Evolutionary conservation across 2,329 filamentous ascomycete species (phyloP).

Genomic region (Alternaria arbusti): DNA sequence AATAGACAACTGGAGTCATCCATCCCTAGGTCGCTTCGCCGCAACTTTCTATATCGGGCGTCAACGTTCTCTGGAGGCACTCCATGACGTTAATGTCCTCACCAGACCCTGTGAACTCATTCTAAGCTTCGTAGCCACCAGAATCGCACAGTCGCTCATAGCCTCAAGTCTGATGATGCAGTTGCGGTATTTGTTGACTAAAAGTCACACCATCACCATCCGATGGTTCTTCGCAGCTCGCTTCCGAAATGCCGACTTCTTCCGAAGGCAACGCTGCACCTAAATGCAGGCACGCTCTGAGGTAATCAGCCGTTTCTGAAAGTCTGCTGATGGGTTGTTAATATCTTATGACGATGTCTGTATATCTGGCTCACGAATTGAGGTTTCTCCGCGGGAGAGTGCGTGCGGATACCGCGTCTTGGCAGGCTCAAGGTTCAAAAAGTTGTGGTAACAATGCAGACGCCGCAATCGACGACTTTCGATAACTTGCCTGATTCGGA

Average conservation of each 20-base stretch:
- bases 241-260: background rate
- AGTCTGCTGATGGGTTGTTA: background rate
- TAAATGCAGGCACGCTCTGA: background rate
- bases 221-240: background rate
- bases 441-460: background rate
- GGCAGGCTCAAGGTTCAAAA: background rate
- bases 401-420: background rate
- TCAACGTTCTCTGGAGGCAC: too few species aligned
- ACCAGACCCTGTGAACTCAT: too few species aligned
- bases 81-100: too few species aligned
- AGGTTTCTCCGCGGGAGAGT: background rate
- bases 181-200: background rate
- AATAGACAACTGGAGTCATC: background rate
- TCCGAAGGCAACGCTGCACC: background rate
- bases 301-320: background rate
- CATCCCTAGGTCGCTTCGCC: background rate
- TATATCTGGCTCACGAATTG: background rate
- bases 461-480: background rate
- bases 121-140: too few species aligned
- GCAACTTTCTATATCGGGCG: background rate
- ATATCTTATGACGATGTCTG: background rate
- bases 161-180: background rate
- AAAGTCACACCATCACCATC: conserved; percentile 1
- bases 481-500: background rate
- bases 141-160: background rate